Evolutionary conservation across 108 stramenopile genomes (phyloP).

Genomic region (Nitzschia sp.): DNA sequence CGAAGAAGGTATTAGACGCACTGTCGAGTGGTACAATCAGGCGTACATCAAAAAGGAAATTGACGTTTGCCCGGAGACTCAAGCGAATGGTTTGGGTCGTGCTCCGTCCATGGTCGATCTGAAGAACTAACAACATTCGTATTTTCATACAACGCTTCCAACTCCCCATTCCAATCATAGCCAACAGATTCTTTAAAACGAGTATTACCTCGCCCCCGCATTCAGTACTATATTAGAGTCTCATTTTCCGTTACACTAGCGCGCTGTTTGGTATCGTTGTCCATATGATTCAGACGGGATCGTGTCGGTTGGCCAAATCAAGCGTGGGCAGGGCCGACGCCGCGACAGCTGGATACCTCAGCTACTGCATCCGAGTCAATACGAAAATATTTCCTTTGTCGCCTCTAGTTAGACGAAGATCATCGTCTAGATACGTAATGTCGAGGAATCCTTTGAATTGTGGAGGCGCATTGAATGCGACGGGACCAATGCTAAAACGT

Average conservation of each 20-base stretch:
- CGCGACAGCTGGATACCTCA: too few species aligned
- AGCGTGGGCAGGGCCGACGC: too few species aligned
- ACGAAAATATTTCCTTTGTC: slow-evolving; percentile 69
- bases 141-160: too few species aligned
- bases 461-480: slow-evolving; percentile 59
- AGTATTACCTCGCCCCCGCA: neutral
- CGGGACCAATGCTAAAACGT: slow-evolving; percentile 46
- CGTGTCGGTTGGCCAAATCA: too few species aligned
- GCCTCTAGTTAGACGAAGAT: slow-evolving; percentile 49
- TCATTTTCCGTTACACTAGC: too few species aligned
- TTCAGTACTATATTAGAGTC: too few species aligned
- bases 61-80: slow-evolving; percentile 68
- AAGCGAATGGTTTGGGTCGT: slow-evolving; percentile 79
- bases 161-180: too few species aligned
- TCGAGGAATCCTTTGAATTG: slow-evolving; percentile 50
- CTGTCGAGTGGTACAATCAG: slow-evolving; percentile 90
- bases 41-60: slow-evolving; percentile 62
- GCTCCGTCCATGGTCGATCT: slow-evolving; percentile 60
- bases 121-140: slow-evolving; percentile 2
- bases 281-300: too few species aligned
- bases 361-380: slow-evolving; percentile 48
- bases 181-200: neutral
- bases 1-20: slow-evolving; percentile 93
- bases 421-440: slow-evolving; percentile 65
- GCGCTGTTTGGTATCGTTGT: too few species aligned